These are phyloP conservation scores for Trichocladium antarcticum DNA, from an alignment of 495 filamentous ascomycete genomes.

Conservation along the genomic window DNA sequence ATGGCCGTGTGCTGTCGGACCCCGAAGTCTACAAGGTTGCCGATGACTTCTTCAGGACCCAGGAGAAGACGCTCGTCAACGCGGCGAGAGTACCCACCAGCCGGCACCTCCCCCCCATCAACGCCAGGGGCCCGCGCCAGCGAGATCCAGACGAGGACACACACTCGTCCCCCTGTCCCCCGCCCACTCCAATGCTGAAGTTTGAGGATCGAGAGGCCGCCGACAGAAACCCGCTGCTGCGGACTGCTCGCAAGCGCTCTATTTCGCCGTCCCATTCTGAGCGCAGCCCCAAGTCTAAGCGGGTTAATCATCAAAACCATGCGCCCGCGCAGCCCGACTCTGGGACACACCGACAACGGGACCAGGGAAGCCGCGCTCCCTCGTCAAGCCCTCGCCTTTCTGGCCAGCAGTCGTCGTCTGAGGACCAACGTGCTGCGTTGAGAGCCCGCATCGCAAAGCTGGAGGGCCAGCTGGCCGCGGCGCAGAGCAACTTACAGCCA, in stretches of 20 bases:
- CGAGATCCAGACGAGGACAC: background rate
- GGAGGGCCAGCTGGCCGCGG: slow-evolving; percentile 10
- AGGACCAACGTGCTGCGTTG: background rate
- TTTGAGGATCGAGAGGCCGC: background rate
- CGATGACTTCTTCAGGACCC: slow-evolving; percentile 6
- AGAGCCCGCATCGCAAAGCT: background rate
- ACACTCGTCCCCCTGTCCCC: background rate
- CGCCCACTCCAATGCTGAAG: background rate
- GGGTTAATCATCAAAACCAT: background rate
- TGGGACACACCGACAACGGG: background rate
- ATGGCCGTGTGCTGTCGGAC: background rate
- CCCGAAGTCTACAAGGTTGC: background rate
- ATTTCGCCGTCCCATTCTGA: background rate
- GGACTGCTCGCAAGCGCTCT: slow-evolving; percentile 9
- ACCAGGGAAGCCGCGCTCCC: background rate
- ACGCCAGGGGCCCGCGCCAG: background rate
- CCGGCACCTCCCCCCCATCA: background rate
- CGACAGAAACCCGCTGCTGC: background rate
- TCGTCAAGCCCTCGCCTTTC: background rate
- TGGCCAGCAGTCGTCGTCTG: background rate
- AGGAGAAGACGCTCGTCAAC: slow-evolving; percentile 10
- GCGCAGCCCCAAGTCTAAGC: slow-evolving; percentile 1
- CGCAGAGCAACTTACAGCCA: background rate
- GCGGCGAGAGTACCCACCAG: slow-evolving; percentile 7
- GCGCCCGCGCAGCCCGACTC: background rate